Evolutionary conservation across 805 yeast genomes (phyloP).

Genomic region (Ogataea paraovalis): DNA sequence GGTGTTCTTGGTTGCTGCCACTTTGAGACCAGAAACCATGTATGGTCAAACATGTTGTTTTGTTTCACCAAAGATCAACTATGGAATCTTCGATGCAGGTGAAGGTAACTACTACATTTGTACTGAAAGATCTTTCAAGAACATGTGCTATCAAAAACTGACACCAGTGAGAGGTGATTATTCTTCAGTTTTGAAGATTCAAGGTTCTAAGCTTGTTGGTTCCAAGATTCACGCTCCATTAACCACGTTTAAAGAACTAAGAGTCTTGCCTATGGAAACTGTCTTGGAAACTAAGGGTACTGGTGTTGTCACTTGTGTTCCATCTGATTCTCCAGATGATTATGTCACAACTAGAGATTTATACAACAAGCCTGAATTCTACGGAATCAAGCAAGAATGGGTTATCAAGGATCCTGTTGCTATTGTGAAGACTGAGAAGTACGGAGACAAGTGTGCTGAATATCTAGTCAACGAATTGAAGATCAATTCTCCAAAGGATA

Average conservation of each 20-base stretch:
- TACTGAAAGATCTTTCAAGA: slow-evolving; percentile 93
- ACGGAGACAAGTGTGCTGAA: slow-evolving; percentile 88
- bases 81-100: slow-evolving; percentile 88
- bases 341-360: slow-evolving; percentile 82
- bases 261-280: slow-evolving; percentile 96
- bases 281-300: slow-evolving; percentile 95
- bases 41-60: slow-evolving; percentile 98
- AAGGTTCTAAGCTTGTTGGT: slow-evolving; percentile 78
- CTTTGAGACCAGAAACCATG: slow-evolving; percentile 98
- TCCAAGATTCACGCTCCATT: slow-evolving; percentile 84
- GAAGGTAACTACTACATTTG: slow-evolving; percentile 71
- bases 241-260: slow-evolving; percentile 61
- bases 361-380: slow-evolving; percentile 84
- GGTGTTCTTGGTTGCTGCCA: slow-evolving; percentile 87
- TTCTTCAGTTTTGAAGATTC: slow-evolving; percentile 52
- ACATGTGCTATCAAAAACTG: slow-evolving; percentile 92
- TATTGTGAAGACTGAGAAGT: slow-evolving; percentile 73
- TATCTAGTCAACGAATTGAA: slow-evolving; percentile 78
- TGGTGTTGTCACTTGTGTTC: slow-evolving; percentile 98
- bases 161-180: slow-evolving; percentile 85
- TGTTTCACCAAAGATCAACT: slow-evolving; percentile 89
- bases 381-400: slow-evolving; percentile 84
- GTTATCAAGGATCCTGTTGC: slow-evolving; percentile 69
- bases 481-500: slow-evolving; percentile 92
- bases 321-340: slow-evolving; percentile 99